Evolutionary conservation across 768 basidiomycete species (phyloP), one percentile per base, ranked within the genome.

Genomic region (Tephrocybe rancida): DNA sequence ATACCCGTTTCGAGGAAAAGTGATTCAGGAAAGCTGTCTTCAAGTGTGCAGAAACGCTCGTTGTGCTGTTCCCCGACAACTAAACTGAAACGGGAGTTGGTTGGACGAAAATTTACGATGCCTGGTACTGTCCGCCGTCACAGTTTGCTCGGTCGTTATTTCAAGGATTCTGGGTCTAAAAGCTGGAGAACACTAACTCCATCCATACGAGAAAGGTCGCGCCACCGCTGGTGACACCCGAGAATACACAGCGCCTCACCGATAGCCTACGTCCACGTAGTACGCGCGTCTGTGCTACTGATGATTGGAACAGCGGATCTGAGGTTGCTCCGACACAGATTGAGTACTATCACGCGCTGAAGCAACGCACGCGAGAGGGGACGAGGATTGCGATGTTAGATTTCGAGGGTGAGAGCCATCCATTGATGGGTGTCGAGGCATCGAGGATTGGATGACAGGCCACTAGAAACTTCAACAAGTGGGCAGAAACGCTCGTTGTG

Each of bases 311-410:
- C 76, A 8, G 73, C 75, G 16, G 88, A 91, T 63, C 67, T 79
- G 38, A 71, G 0, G 88, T 87, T 4, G 77, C 84, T 4, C 81
- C 86, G 0, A 74, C 78, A 4, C 87, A 91, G 0, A 73, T 75
- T 50, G 77, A 75, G 6, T 87, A 82, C 63, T 91, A 86, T 55
- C 86, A 90, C 66, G 81, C 81, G 4, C 64, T 90, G 50, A 87
- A 82, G 62, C 81, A 74, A 6, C 63, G 68, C 44, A 55, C 27
- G 60, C 57, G 11, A 44, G 55, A 35, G 57, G 52, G 22, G 1
- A 44, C 32, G 27, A 56, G 48, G 63, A 70, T 86, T 14, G 82
- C 86, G 44, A 75, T 88, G 78, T 67, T 87, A 30, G 64, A 75
- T 44, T 88, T 88, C 56, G 79, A 80, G 19, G 79, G 82, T 21